Base-by-base conservation (phyloP, 495 filamentous ascomycete species). In the Aspergillus cavernicola region DNA sequence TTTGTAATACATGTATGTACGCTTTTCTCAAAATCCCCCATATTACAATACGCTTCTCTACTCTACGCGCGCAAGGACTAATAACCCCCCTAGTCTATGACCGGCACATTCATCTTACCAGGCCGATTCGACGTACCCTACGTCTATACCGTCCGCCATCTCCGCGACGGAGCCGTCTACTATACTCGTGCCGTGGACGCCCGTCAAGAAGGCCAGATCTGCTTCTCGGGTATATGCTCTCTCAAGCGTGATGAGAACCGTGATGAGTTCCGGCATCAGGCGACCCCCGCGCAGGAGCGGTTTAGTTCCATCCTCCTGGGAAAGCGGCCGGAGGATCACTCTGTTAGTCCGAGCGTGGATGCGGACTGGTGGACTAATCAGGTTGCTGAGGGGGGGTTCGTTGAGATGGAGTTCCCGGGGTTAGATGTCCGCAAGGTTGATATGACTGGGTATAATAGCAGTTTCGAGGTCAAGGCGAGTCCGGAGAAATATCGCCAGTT, bases 21-120 rank as follows among this genome's bases (percentile, higher is more conserved):
- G 82, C 66, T 26, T 18, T 28, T 29, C n/a, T n/a, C n/a, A n/a
- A n/a, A n/a, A n/a, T n/a, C n/a, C 26, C 26, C 26, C 26, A 9
- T 29, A 5, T 9, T n/a, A n/a, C n/a, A n/a, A n/a, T n/a, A n/a
- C n/a, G n/a, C n/a, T n/a, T n/a, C n/a, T n/a, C n/a, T n/a, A n/a
- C n/a, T n/a, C n/a, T n/a, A n/a, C n/a, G n/a, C n/a, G n/a, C n/a
- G n/a, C n/a, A n/a, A n/a, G n/a, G n/a, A n/a, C n/a, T n/a, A n/a
- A n/a, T n/a, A n/a, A n/a, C n/a, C n/a, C n/a, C n/a, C n/a, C n/a
- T 51, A 88, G 85, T 79, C 83, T 44, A 81, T 87, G 50, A 79
- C 84, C 22, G 85, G 85, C 4, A 82, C 74, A 66, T 90, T 90
- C 62, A 82, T 84, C n/a, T 66, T 80, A 1, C 62, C 66, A 4